Evolutionary conservation across 306 rosid genomes (phyloP), one percentile per base, ranked within the genome.

Genomic region (Cercis canadensis): DNA sequence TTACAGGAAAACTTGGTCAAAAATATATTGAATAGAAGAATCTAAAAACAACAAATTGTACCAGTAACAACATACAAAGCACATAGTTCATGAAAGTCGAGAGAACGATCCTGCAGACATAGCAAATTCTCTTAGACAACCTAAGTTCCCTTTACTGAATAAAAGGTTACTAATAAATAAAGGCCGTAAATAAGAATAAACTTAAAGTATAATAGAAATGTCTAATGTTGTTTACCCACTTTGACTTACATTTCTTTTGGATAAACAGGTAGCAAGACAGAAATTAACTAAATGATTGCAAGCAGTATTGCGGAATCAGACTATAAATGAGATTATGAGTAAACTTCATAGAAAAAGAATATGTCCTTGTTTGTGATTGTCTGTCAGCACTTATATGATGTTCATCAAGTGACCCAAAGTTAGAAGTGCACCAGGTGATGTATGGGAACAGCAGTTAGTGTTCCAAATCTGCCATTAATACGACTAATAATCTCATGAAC

Each of bases 401-500:
- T 54, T 69, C 45, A 67, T 55, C 32, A 45, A 34, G 44, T 59
- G 39, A 55, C 34, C n/a, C 7, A 37, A 4, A 11, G 72, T 63
- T 16, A 60, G 39, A 41, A 58, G 70, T 86, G 49, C 58, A 92
- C 97, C 96, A 92, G 82, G 72, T 92, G 97, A 82, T 92, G 97
- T 78, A 92, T 92, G 15, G 97, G 97, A 75, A 92, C 97, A 46
- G 97, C 70, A 21, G 85, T 81, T 80, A 92, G 71, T 24, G 90
- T 50, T 73, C 97, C 97, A 55, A 92, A 92, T 80, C 96, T 80
- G 32, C 97, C 97, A 79, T 92, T 92, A 57, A 92, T 92, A 71
- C 97, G 92, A 31, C 97, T 96, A 78, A 92, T 96, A 77, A 92
- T 89, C 83, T 92, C 97, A 87, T 92, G 97, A 70, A 92, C 97